Conservation (phyloP, 148 eudicot species). For the Persicaria tinctoria region DNA sequence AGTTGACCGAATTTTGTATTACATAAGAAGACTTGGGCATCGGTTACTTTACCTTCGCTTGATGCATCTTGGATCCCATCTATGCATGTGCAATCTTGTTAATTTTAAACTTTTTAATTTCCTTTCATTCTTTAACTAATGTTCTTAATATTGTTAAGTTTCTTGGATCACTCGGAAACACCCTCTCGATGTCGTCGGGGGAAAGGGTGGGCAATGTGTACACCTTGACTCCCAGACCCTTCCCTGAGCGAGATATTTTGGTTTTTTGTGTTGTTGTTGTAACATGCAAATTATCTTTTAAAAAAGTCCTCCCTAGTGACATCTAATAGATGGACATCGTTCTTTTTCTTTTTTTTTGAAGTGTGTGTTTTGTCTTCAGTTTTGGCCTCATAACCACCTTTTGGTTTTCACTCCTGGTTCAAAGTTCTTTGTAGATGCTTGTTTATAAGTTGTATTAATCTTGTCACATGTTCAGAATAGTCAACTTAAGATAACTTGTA, state of each 20-base stretch:
- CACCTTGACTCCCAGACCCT: no score
- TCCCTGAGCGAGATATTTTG: no score
- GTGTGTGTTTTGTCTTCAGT: not conserved
- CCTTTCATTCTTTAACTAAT: not conserved
- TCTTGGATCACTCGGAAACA: no score
- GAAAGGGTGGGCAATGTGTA: no score
- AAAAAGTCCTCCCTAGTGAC: not conserved
- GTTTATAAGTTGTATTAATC: not conserved
- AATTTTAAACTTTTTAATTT: not conserved
- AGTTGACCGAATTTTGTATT: not conserved
- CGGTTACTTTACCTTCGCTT: not conserved
- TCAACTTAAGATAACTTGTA: not conserved
- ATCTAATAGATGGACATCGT: no score
- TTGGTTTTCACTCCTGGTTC: slow-evolving; percentile 1
- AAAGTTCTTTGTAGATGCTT: not conserved
- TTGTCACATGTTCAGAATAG: no score
- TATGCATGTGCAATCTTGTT: not conserved
- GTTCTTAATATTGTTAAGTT: not conserved
- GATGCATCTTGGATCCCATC: not conserved
- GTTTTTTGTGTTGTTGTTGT: no score
- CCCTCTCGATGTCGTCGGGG: no score
- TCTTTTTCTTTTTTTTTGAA: no score
- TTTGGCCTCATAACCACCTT: not conserved
- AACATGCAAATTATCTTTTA: not conserved
- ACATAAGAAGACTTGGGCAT: not conserved